phyloP scores from a whole-genome alignment of 305 asterid genomes.

The Fraxinus sp. region DNA sequence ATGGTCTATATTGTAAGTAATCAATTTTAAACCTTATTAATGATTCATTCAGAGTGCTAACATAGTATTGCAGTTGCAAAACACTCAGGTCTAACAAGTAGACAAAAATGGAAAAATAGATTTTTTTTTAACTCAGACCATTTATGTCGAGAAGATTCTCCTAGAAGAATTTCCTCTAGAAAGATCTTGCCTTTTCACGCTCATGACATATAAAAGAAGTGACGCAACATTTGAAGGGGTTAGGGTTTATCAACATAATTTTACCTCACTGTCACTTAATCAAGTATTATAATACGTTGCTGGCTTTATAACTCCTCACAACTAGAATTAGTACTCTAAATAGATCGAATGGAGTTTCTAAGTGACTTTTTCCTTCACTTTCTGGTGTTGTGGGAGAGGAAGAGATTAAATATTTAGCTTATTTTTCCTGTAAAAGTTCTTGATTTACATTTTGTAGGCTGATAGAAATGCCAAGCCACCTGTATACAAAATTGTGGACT shows the following conservation, averaged over 20 bases:
- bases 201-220: background rate
- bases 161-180: background rate
- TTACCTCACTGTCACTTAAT: background rate
- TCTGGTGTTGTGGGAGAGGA: slow-evolving; percentile 5
- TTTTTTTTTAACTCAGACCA: background rate
- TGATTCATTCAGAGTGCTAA: background rate
- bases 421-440: too few species aligned
- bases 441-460: slow-evolving; percentile 45
- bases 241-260: background rate
- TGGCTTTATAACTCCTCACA: background rate
- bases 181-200: background rate
- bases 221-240: background rate
- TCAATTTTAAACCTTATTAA: background rate
- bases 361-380: background rate
- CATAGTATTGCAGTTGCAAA: background rate
- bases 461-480: slow-evolving; percentile 59
- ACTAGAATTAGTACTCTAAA: background rate
- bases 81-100: background rate
- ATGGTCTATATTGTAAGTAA: background rate
- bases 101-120: background rate
- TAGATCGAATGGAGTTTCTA: background rate
- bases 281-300: background rate
- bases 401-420: slow-evolving; percentile 7
- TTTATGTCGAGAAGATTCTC: background rate
- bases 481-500: slow-evolving; percentile 79